Conservation (phyloP, 1,284 basidiomycete species). For the Malassezia pachydermatis region DNA sequence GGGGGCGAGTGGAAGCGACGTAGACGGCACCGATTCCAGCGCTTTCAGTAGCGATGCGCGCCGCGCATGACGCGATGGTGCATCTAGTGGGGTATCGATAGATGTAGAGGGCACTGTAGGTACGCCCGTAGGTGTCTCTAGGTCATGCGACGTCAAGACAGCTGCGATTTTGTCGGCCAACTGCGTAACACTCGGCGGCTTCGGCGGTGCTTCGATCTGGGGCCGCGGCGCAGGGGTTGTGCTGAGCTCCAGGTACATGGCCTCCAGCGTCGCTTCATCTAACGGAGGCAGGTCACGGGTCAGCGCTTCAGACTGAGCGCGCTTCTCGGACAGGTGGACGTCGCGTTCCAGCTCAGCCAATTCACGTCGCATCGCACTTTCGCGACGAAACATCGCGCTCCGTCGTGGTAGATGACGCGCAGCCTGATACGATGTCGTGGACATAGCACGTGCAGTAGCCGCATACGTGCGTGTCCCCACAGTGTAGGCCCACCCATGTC, state of each 20-base stretch:
- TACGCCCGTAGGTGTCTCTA: background rate
- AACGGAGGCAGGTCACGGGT: constrained; percentile 32
- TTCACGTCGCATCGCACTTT: constrained; percentile 24
- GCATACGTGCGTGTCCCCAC: background rate
- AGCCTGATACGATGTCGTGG: too few species aligned
- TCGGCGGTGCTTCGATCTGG: constrained; percentile 18
- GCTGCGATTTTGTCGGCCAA: background rate
- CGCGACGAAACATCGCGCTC: constrained; percentile 3
- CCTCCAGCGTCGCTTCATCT: constrained; percentile 34
- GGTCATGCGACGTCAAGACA: too few species aligned
- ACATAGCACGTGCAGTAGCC: too few species aligned
- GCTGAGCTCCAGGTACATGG: constrained; percentile 35
- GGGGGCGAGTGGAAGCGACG: constrained; percentile 24
- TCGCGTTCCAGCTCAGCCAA: constrained; percentile 24
- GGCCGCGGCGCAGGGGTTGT: constrained; percentile 20
- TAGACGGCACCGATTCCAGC: constrained; percentile 10
- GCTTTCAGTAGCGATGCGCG: background rate
- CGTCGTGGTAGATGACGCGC: background rate
- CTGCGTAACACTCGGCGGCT: background rate
- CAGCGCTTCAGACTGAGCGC: constrained; percentile 23
- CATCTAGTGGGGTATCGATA: background rate
- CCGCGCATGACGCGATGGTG: background rate
- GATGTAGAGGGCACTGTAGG: background rate
- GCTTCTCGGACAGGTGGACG: constrained; percentile 25
- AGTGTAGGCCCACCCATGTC: too few species aligned